Evolutionary conservation across 2,329 filamentous ascomycete genomes (phyloP).

Genomic region (Coleophoma eucalyptorum): DNA sequence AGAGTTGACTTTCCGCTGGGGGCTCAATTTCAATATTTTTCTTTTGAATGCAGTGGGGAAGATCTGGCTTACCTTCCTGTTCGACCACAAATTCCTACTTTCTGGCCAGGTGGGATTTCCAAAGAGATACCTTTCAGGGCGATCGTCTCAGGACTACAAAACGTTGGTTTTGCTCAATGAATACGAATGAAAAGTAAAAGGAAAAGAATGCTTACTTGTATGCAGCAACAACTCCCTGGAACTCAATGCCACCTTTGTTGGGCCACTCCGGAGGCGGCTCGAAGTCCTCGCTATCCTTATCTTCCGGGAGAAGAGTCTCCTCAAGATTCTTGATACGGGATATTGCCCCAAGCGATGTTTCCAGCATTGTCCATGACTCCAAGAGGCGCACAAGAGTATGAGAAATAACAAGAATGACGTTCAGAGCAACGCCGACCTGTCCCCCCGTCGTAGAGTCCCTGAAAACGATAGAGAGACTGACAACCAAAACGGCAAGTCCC

Average conservation of each 20-base stretch:
- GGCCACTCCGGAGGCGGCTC: constrained; percentile 25
- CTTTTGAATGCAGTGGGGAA: background rate
- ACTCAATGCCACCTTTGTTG: constrained; percentile 24
- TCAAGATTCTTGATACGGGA: constrained; percentile 35
- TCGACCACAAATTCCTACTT: constrained; percentile 45
- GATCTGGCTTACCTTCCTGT: constrained; percentile 35
- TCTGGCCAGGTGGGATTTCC: constrained; percentile 40
- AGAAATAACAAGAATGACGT: constrained; percentile 17
- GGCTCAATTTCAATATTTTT: constrained; percentile 2
- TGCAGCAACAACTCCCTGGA: constrained; percentile 22
- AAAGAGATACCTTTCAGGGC: constrained; percentile 32
- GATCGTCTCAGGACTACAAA: constrained; percentile 1
- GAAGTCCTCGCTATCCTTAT: constrained; percentile 5
- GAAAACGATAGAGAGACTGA: constrained; percentile 13
- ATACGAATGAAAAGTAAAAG: background rate
- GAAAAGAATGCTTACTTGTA: constrained; percentile 13
- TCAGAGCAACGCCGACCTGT: constrained; percentile 19
- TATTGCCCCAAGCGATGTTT: constrained; percentile 55
- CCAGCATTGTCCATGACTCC: constrained; percentile 50
- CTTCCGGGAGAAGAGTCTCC: constrained; percentile 35
- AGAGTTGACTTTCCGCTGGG: constrained; percentile 35
- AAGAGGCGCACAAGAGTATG: constrained; percentile 19
- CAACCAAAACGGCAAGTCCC: constrained; percentile 7
- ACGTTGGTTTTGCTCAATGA: background rate
- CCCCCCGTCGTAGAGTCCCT: constrained; percentile 11